Conservation (phyloP, 2,329 filamentous ascomycete species). For the Aspergillus caelatus region DNA sequence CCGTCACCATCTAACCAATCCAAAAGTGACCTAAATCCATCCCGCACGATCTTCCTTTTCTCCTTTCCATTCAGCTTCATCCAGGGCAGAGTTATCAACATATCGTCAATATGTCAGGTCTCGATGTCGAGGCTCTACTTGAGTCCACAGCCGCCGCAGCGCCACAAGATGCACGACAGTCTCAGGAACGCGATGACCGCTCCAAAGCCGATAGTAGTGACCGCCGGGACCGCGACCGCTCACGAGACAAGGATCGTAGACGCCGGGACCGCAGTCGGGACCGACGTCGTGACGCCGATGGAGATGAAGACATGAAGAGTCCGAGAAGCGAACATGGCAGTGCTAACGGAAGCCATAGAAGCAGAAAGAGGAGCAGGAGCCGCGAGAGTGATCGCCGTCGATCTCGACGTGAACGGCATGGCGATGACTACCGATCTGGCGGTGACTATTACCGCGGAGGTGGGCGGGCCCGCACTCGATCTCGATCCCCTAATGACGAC, state of each 20-base stretch:
- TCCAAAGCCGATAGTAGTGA: constrained; percentile 60
- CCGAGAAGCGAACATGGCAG: constrained; percentile 75
- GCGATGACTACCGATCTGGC: constrained; percentile 54
- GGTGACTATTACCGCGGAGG: constrained; percentile 73
- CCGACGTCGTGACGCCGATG: constrained; percentile 53
- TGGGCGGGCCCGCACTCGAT: constrained; percentile 68
- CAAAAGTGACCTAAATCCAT: constrained; percentile 42
- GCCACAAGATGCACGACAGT: constrained; percentile 34
- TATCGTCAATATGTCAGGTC: constrained; percentile 61
- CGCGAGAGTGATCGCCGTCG: constrained; percentile 75
- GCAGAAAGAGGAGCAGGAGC: constrained; percentile 78
- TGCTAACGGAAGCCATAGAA: constrained; percentile 70
- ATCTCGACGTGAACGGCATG: constrained; percentile 70
- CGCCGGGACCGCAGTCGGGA: constrained; percentile 64
- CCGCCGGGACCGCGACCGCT: constrained; percentile 60
- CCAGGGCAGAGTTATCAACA: constrained; percentile 29
- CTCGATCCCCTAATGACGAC: constrained; percentile 69
- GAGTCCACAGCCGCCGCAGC: constrained; percentile 74
- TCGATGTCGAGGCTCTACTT: constrained; percentile 87
- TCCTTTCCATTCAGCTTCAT: constrained; percentile 23
- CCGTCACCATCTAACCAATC: constrained; percentile 36
- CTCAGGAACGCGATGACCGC: constrained; percentile 61
- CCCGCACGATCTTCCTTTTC: constrained; percentile 29
- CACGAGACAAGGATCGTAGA: constrained; percentile 59
- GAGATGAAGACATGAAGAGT: constrained; percentile 64